phyloP scores from a whole-genome alignment of 2,329 filamentous ascomycete genomes.

The Scedosporium apiospermum region DNA sequence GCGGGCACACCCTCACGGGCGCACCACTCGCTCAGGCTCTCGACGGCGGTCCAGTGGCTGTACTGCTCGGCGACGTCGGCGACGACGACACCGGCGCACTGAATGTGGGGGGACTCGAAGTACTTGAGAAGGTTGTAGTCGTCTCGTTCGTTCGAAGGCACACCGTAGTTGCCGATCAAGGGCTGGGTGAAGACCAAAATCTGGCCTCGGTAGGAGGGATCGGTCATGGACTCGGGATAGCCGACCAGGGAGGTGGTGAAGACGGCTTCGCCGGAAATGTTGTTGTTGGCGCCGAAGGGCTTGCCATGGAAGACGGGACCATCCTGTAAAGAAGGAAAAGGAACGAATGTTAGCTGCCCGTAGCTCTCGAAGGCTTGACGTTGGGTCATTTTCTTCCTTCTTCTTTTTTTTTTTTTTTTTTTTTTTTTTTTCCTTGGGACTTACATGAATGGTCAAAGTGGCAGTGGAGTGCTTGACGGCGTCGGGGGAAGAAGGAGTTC shows the following conservation, averaged over 20 bases:
- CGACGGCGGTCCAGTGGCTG: slow-evolving; percentile 97
- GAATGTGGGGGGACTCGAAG: slow-evolving; percentile 96
- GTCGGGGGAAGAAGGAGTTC: slow-evolving; percentile 16
- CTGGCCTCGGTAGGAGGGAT: slow-evolving; percentile 83
- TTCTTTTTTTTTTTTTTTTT: background rate
- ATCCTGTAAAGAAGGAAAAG: slow-evolving; percentile 44
- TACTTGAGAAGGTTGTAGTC: slow-evolving; percentile 88
- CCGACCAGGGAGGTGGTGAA: slow-evolving; percentile 97
- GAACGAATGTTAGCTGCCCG: slow-evolving; percentile 13
- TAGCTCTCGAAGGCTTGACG: background rate
- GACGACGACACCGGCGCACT: slow-evolving; percentile 91
- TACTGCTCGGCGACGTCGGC: slow-evolving; percentile 89
- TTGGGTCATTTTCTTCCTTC: too few species aligned
- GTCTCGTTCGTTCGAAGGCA: slow-evolving; percentile 78
- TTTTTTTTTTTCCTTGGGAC: slow-evolving; percentile 18
- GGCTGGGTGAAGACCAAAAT: slow-evolving; percentile 98
- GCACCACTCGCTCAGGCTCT: slow-evolving; percentile 90
- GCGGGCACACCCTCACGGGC: slow-evolving; percentile 90
- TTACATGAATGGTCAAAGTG: slow-evolving; percentile 86
- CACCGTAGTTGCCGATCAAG: slow-evolving; percentile 96
- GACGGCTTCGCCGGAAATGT: slow-evolving; percentile 95
- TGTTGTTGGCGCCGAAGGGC: slow-evolving; percentile 91
- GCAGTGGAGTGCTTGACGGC: slow-evolving; percentile 31
- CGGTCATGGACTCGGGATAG: slow-evolving; percentile 91
- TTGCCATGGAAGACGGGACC: slow-evolving; percentile 94